Base-by-base conservation (phyloP, 169 alveolate species). In the Cryptosporidium felis region DNA sequence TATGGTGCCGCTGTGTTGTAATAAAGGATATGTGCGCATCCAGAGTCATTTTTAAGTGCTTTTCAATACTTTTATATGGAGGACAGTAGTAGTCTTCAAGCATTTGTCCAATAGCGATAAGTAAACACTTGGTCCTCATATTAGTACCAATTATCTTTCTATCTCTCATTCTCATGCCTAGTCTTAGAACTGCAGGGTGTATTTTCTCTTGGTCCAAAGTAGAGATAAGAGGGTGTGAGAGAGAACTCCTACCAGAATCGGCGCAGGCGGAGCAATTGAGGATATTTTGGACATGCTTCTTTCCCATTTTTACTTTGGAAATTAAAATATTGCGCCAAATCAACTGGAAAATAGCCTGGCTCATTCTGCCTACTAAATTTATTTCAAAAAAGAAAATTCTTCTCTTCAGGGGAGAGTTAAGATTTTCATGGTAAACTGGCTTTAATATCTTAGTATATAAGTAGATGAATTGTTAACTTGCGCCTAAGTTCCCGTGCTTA, bases 11-110 rank as follows among this genome's bases (percentile, higher is more conserved):
- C 63, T 90, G 90, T 47, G 88, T 65, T 21, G 90, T 90, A 53
- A 90, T 90, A 80, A 66, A 90, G 53, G 89, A 63, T 28, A 90
- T 82, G 38, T 90, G 91, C 63, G 81, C 80, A 62, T 90, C 92
- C 45, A 90, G 74, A 3, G 82, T 80, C 81, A 82, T 56, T 63
- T 90, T 90, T 67, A 90, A 58, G 32, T 90, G 92, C 26, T 60
- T 90, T 53, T 82, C 90, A 16, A 90, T 90, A 10, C 90, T 90
- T 40, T 90, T 90, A 34, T 90, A 90, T 18, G 92, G 91, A 23
- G 92, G 92, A 23, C 89, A 67, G 10, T 88, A 80, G 44, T 90
- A 90, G 58, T 90, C 92, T 23, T 90, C 90, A 23, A 90, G 88
- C 88, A 90, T 88, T 32, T 88, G 90, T 26, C 88, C 88, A 16